These are phyloP conservation scores for Cryptococcus deneoformans DNA, from an alignment of 1,284 basidiomycete species.

Conservation along the genomic window DNA sequence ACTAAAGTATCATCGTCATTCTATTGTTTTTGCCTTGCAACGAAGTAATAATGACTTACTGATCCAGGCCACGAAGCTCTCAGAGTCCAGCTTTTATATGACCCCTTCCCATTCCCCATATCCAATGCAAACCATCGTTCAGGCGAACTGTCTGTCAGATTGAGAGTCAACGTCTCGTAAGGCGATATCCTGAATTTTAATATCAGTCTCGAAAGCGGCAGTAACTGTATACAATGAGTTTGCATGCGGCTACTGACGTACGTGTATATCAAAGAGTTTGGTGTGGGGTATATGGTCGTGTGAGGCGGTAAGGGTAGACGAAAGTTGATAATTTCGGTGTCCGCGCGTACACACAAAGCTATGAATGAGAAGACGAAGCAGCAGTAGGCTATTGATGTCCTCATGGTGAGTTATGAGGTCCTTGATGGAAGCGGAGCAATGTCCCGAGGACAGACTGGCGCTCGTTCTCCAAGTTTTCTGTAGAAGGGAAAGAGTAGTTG, in stretches of 20 bases:
- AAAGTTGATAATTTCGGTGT: constrained; percentile 44
- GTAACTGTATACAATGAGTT: neutral
- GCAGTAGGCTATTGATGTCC: too few species aligned
- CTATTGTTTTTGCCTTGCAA: neutral
- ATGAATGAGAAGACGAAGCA: neutral
- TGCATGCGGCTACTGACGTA: neutral
- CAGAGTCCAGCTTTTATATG: constrained; percentile 27
- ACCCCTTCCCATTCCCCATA: neutral
- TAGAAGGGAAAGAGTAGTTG: too few species aligned
- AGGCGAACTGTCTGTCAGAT: constrained; percentile 10
- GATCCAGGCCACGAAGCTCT: constrained; percentile 41
- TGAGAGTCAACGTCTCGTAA: constrained; percentile 7
- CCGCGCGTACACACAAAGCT: constrained; percentile 14
- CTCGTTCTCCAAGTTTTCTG: too few species aligned
- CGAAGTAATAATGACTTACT: constrained; percentile 12
- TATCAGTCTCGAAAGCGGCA: neutral
- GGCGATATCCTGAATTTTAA: constrained; percentile 1
- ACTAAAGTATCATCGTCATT: constrained; percentile 8
- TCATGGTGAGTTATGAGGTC: too few species aligned
- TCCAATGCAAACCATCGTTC: constrained; percentile 19
- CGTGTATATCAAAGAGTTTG: neutral
- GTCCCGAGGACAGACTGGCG: too few species aligned
- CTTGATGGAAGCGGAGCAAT: too few species aligned
- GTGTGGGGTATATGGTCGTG: neutral
- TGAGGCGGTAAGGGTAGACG: constrained; percentile 17